phyloP scores from a whole-genome alignment of 2,329 filamentous ascomycete genomes.

The Talaromyces sp. region DNA sequence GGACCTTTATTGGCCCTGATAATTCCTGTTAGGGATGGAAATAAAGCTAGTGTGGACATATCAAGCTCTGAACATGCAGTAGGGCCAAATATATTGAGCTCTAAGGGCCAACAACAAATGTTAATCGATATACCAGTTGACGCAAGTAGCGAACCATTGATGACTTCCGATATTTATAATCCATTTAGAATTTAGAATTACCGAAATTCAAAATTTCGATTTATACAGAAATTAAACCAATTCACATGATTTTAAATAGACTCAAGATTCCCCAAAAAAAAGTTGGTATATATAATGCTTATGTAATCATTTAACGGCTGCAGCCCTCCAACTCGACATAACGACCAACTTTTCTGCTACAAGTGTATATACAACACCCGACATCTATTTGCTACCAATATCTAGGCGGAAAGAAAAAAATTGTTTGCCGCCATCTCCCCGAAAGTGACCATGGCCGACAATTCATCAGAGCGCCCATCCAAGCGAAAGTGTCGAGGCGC shows the following conservation, averaged over 20 bases:
- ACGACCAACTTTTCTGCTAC: background rate
- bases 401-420: too few relatives aligned
- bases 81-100: too few relatives aligned
- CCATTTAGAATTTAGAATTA: too few relatives aligned
- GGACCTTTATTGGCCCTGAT: background rate
- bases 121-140: too few relatives aligned
- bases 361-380: background rate
- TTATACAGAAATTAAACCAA: background rate
- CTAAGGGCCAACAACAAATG: too few relatives aligned
- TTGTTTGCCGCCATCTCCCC: background rate
- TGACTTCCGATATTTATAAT: background rate
- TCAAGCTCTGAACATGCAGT: too few relatives aligned
- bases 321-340: too few relatives aligned
- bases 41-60: too few relatives aligned
- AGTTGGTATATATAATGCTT: background rate
- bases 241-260: background rate
- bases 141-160: too few relatives aligned
- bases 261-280: background rate
- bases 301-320: background rate
- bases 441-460: background rate
- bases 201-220: background rate
- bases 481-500: slow-evolving; percentile 58
- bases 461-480: background rate
- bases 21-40: background rate
- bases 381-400: background rate